Percentiles rank a stretch among this genome's conserved stretches.
Evolutionary conservation across 805 yeast species (phyloP).

Genomic region (Barnettozyma salicaria): DNA sequence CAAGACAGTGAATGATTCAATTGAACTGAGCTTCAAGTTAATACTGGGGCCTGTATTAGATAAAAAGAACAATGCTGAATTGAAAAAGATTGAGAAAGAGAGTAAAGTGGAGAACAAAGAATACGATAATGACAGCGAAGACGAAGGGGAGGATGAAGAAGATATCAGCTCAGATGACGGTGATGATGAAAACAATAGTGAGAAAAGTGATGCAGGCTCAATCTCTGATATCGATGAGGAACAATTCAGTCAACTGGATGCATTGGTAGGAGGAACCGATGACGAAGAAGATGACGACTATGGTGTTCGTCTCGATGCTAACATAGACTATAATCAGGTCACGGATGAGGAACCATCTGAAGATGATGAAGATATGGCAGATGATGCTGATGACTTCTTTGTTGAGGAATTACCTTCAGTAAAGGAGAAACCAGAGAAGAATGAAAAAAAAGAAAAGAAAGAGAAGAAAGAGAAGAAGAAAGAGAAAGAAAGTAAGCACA

Average conservation of each 20-base stretch:
- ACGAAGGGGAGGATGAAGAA: slow-evolving; percentile 23
- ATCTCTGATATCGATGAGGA: slow-evolving; percentile 36
- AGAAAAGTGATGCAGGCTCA: slow-evolving; percentile 18
- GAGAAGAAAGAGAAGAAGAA: slow-evolving; percentile 24
- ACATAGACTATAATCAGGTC: slow-evolving; percentile 45
- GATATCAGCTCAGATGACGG: no score
- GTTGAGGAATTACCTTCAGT: slow-evolving; percentile 27
- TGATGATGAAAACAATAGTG: slow-evolving; percentile 21
- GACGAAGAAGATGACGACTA: slow-evolving; percentile 25
- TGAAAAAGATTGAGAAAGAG: slow-evolving; percentile 17
- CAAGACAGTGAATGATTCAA: slow-evolving; percentile 39
- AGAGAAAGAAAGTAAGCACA: slow-evolving; percentile 31
- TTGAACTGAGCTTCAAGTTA: slow-evolving; percentile 34
- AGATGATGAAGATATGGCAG: slow-evolving; percentile 21
- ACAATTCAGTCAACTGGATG: slow-evolving; percentile 29
- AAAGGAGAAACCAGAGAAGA: slow-evolving; percentile 21
- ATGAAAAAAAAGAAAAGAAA: slow-evolving; percentile 19
- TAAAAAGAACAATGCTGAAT: slow-evolving; percentile 23
- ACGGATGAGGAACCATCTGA: slow-evolving; percentile 60
- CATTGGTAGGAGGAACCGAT: slow-evolving; percentile 11
- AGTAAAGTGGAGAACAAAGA: slow-evolving; percentile 18
- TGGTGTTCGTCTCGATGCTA: slow-evolving; percentile 20
- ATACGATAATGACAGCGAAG: slow-evolving; percentile 19
- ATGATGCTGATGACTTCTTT: slow-evolving; percentile 34
- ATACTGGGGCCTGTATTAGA: slow-evolving; percentile 27